These are phyloP conservation scores for Fusarium verrucosum DNA, from an alignment of 2,329 filamentous ascomycete genomes.

Conservation along the genomic window DNA sequence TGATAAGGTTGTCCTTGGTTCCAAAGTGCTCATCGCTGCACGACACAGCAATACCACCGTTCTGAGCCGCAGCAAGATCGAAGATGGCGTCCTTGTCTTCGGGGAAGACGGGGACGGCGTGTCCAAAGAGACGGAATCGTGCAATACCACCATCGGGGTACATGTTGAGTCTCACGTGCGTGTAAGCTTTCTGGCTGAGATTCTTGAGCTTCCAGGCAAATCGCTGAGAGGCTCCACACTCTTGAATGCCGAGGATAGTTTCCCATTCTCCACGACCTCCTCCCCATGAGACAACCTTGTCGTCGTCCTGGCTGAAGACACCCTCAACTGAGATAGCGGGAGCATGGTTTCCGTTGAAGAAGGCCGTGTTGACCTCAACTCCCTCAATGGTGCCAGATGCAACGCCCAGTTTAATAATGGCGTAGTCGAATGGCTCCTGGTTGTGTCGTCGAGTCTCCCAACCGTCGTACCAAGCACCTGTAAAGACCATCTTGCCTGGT, in stretches of 20 bases:
- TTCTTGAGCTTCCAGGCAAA: constrained; percentile 75
- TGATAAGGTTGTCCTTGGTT: constrained; percentile 80
- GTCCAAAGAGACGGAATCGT: constrained; percentile 79
- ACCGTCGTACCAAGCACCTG: constrained; percentile 76
- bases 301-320: constrained; percentile 71
- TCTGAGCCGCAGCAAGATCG: constrained; percentile 80
- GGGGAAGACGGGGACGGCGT: constrained; percentile 80
- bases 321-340: constrained; percentile 82
- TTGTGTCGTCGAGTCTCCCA: constrained; percentile 77
- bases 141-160: constrained; percentile 88
- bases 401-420: constrained; percentile 71
- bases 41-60: constrained; percentile 77
- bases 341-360: constrained; percentile 85
- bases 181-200: constrained; percentile 73
- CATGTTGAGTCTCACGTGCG: constrained; percentile 84
- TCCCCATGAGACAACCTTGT: constrained; percentile 70
- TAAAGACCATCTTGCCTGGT: constrained; percentile 73
- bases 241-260: constrained; percentile 72
- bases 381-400: constrained; percentile 77
- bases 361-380: constrained; percentile 82
- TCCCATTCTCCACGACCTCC: constrained; percentile 72
- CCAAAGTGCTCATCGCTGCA: constrained; percentile 89
- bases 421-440: constrained; percentile 71
- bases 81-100: constrained; percentile 71
- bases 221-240: constrained; percentile 77